Evolutionary conservation across 257 asterid species (phyloP), one percentile per base, ranked within the genome.

Genomic region (Nicotiana tomentosiformis): DNA sequence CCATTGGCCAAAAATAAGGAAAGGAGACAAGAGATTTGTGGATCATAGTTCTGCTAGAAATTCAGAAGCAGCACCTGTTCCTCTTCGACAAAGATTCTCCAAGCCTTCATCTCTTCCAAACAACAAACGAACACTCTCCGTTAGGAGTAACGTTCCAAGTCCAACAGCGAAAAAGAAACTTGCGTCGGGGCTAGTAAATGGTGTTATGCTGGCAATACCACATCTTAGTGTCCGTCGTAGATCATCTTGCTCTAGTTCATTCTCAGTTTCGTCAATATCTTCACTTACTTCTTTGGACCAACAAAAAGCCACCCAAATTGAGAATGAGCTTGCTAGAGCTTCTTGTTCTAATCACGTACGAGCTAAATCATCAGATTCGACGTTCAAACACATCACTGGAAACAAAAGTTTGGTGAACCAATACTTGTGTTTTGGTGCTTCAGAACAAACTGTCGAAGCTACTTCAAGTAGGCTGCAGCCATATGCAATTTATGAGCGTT

Each of bases 161-260:
- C 97, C 98, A 60, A 77, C 89, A 4, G 93, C 96, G 0, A 93
- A 92, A 74, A 95, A 95, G 96, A 95, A 91, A 81, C 69, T 89
- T 35, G 98, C 97, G 57, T 90, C 97, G 0, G 97, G 95, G 56
- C 58, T 95, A 55, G 82, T 87, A 83, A 91, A 92, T 7, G 97
- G 97, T 6, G 91, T 92, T 8, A 93, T 93, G 97, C 92, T 90
- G 89, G 91, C 89, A 0, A 80, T 90, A 46, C 93, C 93, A 14
- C 85, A 85, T 64, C 82, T 85, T 39, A 70, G 80, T 1, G 86
- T 58, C 65, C 86, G 90, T 7, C 90, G 88, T 4, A 83, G 93
- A n/a, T 90, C 93, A 57, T 92, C 98, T 20, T 89, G 92, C 14
- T 96, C 98, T 2, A 95, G 95, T 67, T 94, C 98, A 11, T 90